Evolutionary conservation across 208 protist genomes (phyloP).

Genomic region (Leishmania aethiopica): DNA sequence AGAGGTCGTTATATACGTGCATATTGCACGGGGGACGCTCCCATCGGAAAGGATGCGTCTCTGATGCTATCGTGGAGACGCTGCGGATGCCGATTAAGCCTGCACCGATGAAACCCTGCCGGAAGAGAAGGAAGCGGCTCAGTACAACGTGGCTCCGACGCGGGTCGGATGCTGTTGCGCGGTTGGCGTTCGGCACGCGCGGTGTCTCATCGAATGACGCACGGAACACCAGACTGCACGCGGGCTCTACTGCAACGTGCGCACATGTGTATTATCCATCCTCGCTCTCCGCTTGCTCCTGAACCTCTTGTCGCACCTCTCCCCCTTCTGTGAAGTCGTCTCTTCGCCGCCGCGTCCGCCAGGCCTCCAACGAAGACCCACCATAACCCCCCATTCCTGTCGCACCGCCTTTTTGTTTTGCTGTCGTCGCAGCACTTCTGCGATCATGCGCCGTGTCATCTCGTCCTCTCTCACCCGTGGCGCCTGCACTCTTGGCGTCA

Average conservation of each 20-base stretch:
- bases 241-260: neutral
- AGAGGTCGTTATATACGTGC: too few relatives aligned
- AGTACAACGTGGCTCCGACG: neutral
- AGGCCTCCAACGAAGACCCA: neutral
- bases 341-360: neutral
- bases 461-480: slow-evolving; percentile 20
- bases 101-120: too few relatives aligned
- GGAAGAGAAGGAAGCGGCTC: neutral
- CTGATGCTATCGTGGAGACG: neutral
- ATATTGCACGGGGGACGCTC: too few relatives aligned
- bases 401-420: neutral
- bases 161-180: neutral
- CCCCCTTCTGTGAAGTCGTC: neutral
- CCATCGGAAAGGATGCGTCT: too few relatives aligned
- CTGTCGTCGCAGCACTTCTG: neutral
- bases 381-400: neutral
- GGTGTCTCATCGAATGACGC: neutral
- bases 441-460: slow-evolving; percentile 31
- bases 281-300: neutral
- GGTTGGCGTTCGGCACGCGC: neutral
- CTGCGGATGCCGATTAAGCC: neutral
- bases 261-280: neutral
- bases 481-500: slow-evolving; percentile 11
- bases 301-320: neutral
- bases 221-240: neutral